phyloP scores from a whole-genome alignment of 2,329 filamentous ascomycete species.

The Fusarium compactum region DNA sequence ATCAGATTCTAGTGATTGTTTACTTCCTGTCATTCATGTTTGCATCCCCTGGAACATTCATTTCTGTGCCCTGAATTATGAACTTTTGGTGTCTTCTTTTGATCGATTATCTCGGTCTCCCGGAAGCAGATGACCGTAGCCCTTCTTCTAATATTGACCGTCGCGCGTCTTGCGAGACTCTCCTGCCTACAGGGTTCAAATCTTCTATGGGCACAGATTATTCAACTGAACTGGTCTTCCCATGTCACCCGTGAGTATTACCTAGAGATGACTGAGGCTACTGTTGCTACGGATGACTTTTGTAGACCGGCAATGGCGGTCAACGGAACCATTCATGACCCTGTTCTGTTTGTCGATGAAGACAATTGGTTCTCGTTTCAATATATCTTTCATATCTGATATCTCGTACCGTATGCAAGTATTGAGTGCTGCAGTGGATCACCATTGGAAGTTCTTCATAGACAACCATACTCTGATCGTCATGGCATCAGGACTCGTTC shows the following conservation, averaged over 20 bases:
- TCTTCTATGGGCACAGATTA: conserved; percentile 63
- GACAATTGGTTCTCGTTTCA: conserved; percentile 51
- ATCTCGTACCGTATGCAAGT: conserved; percentile 62
- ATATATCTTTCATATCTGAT: conserved; percentile 56
- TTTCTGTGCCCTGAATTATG: neutral
- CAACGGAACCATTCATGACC: too few relatives aligned
- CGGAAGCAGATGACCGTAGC: neutral
- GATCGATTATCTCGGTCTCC: neutral
- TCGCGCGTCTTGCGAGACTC: neutral
- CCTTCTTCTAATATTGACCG: neutral
- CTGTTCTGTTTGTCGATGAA: conserved; percentile 11
- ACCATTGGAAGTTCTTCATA: conserved; percentile 62
- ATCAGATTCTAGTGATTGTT: neutral
- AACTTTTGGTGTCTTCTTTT: neutral
- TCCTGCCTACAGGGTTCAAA: conserved; percentile 56
- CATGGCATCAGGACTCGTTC: conserved; percentile 69
- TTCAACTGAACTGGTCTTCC: conserved; percentile 56
- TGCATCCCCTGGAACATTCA: rapidly evolving
- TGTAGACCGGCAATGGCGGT: too few relatives aligned
- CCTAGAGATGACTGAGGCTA: conserved; percentile 57
- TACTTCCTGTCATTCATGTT: neutral
- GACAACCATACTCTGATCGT: conserved; percentile 69
- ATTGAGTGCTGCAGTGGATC: conserved; percentile 60
- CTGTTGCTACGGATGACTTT: conserved; percentile 36
- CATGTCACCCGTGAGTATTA: conserved; percentile 64